These are phyloP conservation scores for Fusarium aywerte DNA, from an alignment of 2,329 filamentous ascomycete genomes.

Conservation along the genomic window DNA sequence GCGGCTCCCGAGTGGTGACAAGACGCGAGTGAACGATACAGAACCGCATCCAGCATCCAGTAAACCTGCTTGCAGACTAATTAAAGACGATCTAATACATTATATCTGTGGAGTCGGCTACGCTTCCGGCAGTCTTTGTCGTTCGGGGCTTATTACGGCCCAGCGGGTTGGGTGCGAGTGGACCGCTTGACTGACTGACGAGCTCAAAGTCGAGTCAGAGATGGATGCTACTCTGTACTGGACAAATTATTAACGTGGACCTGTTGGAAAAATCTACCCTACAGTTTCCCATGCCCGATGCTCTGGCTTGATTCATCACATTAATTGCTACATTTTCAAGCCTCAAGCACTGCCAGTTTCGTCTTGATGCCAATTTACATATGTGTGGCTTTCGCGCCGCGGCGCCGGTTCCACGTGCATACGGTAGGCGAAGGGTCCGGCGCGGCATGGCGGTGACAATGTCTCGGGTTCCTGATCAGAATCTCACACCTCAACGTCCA, in stretches of 20 bases:
- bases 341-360: slow-evolving; percentile 44
- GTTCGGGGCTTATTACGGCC: slow-evolving; percentile 45
- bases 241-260: slow-evolving; percentile 7
- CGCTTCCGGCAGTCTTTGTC: slow-evolving; percentile 48
- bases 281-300: slow-evolving; percentile 23
- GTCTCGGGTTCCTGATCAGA: slow-evolving; percentile 46
- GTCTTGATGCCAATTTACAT: slow-evolving; percentile 32
- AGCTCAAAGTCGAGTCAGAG: slow-evolving; percentile 43
- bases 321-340: slow-evolving; percentile 23
- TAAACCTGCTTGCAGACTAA: slow-evolving; percentile 29
- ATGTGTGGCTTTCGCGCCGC: slow-evolving; percentile 39
- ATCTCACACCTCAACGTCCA: slow-evolving; percentile 21
- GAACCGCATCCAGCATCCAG: slow-evolving; percentile 27
- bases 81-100: slow-evolving; percentile 29
- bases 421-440: slow-evolving; percentile 39
- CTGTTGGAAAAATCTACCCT: slow-evolving; percentile 5
- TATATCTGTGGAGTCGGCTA: slow-evolving; percentile 47
- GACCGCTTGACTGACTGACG: slow-evolving; percentile 29
- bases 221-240: slow-evolving; percentile 1
- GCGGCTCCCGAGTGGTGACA: slow-evolving; percentile 27
- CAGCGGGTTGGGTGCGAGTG: slow-evolving; percentile 46
- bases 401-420: slow-evolving; percentile 40
- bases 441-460: slow-evolving; percentile 44
- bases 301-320: slow-evolving; percentile 41
- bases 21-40: not conserved